A percentile compares a stretch with the other conserved stretches of the same genome.
phyloP scores from a whole-genome alignment of 2,329 filamentous ascomycete genomes.

The Plectosphaerella sp. region DNA sequence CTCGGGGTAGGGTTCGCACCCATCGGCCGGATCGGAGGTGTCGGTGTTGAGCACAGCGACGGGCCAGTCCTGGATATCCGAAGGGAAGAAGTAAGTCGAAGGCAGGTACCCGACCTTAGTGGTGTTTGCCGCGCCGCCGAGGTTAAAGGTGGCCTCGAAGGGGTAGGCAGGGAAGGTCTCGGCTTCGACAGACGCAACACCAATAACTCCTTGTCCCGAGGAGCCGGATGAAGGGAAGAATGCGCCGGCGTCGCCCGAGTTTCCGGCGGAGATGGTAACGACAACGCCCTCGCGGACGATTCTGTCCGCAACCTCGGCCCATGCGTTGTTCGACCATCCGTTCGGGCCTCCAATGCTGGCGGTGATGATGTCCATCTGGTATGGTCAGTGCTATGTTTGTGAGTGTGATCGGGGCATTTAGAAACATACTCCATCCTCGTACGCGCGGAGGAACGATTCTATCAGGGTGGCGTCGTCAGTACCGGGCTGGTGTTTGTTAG shows the following conservation, averaged over 20 bases:
- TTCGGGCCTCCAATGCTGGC: conserved; percentile 25
- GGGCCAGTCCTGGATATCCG: conserved; percentile 27
- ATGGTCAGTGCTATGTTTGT: background rate
- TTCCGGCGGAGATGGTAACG: conserved; percentile 47
- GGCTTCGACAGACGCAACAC: conserved; percentile 35
- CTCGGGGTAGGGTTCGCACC: conserved; percentile 18
- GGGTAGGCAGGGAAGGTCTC: conserved; percentile 20
- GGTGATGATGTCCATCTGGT: conserved; percentile 26
- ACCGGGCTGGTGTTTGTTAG: conserved; percentile 1
- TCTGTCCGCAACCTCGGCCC: conserved; percentile 31
- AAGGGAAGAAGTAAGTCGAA: conserved; percentile 24
- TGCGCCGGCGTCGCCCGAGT: conserved; percentile 41
- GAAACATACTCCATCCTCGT: conserved; percentile 21
- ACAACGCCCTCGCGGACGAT: conserved; percentile 42
- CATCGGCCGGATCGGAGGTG: conserved; percentile 16
- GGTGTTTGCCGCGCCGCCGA: conserved; percentile 21
- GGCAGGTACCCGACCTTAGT: conserved; percentile 26
- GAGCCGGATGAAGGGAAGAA: conserved; percentile 39
- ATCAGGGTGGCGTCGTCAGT: conserved; percentile 32
- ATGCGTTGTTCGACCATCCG: conserved; percentile 21
- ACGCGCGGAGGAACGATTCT: conserved; percentile 28
- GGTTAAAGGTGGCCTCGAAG: conserved; percentile 28
- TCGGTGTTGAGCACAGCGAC: conserved; percentile 19
- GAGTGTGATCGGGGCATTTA: background rate
- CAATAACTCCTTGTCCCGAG: conserved; percentile 33